A percentile compares a stretch with the other conserved stretches of the same genome.
phyloP scores from a whole-genome alignment of 2,329 filamentous ascomycete genomes.

The Phyllachora maydis region DNA sequence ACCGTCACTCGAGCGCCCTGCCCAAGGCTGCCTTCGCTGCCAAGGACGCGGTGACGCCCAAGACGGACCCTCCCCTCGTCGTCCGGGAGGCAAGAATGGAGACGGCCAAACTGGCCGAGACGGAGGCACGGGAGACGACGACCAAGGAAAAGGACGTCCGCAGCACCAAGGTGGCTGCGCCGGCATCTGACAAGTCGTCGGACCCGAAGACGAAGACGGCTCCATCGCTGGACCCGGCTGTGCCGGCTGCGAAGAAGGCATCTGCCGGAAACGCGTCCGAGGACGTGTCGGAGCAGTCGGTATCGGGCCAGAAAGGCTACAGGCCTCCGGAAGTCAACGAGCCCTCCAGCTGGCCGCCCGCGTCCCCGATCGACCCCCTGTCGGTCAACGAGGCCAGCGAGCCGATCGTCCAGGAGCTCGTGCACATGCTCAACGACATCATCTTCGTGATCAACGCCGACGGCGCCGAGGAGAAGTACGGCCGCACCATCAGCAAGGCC shows the following conservation, averaged over 20 bases:
- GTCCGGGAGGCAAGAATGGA: conserved; percentile 6
- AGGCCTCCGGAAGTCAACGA: conserved; percentile 49
- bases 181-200: conserved; percentile 7
- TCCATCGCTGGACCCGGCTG: conserved; percentile 7
- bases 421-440: conserved; percentile 89
- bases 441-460: conserved; percentile 87
- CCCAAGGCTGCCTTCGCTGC: conserved; percentile 9
- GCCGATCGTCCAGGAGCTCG: conserved; percentile 76
- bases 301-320: too few relatives aligned
- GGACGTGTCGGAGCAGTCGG: too few relatives aligned
- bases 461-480: conserved; percentile 56
- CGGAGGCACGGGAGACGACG: conserved; percentile 4
- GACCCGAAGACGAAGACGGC: conserved; percentile 5
- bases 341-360: conserved; percentile 40
- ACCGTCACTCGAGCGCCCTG: conserved; percentile 43
- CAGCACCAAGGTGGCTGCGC: conserved; percentile 13
- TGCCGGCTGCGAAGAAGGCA: conserved; percentile 20
- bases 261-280: too few relatives aligned
- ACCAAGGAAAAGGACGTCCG: conserved; percentile 8
- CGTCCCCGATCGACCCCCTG: conserved; percentile 58
- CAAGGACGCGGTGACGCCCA: conserved; percentile 9
- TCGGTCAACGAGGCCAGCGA: conserved; percentile 58
- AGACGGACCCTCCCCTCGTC: conserved; percentile 5
- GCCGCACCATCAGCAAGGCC: conserved; percentile 59
- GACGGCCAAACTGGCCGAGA: conserved; percentile 10